Evolutionary conservation across 2,329 filamentous ascomycete genomes (phyloP), one percentile per base, ranked within the genome.

Genomic region (Claviceps cyperi): DNA sequence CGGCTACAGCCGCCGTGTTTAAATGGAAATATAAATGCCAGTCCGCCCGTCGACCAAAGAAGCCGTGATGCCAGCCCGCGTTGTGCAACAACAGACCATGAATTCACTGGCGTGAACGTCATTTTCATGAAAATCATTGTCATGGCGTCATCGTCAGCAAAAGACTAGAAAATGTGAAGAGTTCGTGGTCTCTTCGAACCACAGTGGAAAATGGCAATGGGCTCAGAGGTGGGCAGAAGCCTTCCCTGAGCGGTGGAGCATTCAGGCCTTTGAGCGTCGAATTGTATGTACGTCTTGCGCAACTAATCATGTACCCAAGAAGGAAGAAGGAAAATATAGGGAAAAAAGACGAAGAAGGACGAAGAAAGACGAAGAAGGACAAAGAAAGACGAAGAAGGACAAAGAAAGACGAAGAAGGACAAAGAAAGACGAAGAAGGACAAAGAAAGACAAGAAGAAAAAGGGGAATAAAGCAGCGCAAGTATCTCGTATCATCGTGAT

Each of bases 301-400:
- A 57, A 60, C 60, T 60, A 60, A 59, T 57, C 47, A 52, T 54
- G 19, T 53, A 53, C 44, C 53, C 53, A 53, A 57, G 56, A 50
- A 37, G n/a, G 15, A 47, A 28, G 8, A 22, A 21, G 24, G 8
- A 21, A n/a, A 36, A 36, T 5, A 32, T 21, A 19, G 9, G 6
- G n/a, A 11, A 45, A 19, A 5, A 7, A 15, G 17, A 46, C 14
- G 58, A 36, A 19, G 13, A 43, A 38, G 43, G 43, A n/a, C n/a
- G n/a, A n/a, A n/a, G n/a, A n/a, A n/a, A n/a, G n/a, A n/a, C n/a
- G 15, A 47, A 28, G 8, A 22, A 21, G 24, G 8, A 21, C n/a
- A 36, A 36, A 45, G 14, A 5, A 7, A 15, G 17, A 46, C 14
- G 58, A 36, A 19, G 13, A 43, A 38, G 43, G 43, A n/a, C n/a